Evolutionary conservation across 2,329 filamentous ascomycete genomes (phyloP).

Genomic region (Emericellopsis atlantica): DNA sequence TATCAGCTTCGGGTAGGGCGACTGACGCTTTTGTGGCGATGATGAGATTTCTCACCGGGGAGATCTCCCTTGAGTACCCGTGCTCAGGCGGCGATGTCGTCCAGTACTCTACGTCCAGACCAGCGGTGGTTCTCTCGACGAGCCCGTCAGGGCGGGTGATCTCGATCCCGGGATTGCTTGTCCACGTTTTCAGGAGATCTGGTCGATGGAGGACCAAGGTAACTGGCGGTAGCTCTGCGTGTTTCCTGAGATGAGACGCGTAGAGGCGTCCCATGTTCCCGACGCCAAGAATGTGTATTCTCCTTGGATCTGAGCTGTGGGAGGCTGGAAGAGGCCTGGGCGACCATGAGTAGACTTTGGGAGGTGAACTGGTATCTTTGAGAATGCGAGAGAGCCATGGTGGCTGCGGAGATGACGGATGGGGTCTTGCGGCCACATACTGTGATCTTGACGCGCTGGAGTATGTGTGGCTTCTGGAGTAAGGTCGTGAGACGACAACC

Average conservation of each 20-base stretch:
- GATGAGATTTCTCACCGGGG: slow-evolving; percentile 57
- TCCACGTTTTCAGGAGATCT: slow-evolving; percentile 36
- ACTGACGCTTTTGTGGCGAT: slow-evolving; percentile 63
- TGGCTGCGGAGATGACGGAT: slow-evolving; percentile 6
- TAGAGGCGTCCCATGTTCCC: slow-evolving; percentile 75
- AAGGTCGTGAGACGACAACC: too few relatives aligned
- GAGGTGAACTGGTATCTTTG: slow-evolving; percentile 10
- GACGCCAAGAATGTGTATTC: slow-evolving; percentile 66
- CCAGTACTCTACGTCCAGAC: slow-evolving; percentile 42
- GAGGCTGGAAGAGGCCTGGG: slow-evolving; percentile 2
- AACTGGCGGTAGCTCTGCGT: slow-evolving; percentile 52
- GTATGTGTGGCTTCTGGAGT: too few relatives aligned
- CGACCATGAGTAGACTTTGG: slow-evolving; percentile 23
- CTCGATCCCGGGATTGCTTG: slow-evolving; percentile 26
- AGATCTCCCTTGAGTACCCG: slow-evolving; percentile 25
- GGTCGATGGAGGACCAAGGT: slow-evolving; percentile 66
- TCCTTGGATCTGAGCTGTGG: slow-evolving; percentile 13
- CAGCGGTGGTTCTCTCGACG: slow-evolving; percentile 11
- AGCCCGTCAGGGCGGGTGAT: slow-evolving; percentile 21
- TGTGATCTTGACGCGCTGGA: too few relatives aligned
- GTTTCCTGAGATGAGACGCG: slow-evolving; percentile 55
- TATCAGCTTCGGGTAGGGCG: slow-evolving; percentile 47
- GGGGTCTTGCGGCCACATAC: too few relatives aligned
- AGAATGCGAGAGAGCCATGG: slow-evolving; percentile 19
- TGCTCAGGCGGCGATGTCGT: slow-evolving; percentile 20